Evolutionary conservation across 345 rosid species (phyloP), one percentile per base, ranked within the genome.

Genomic region (Gossypium thurberi): DNA sequence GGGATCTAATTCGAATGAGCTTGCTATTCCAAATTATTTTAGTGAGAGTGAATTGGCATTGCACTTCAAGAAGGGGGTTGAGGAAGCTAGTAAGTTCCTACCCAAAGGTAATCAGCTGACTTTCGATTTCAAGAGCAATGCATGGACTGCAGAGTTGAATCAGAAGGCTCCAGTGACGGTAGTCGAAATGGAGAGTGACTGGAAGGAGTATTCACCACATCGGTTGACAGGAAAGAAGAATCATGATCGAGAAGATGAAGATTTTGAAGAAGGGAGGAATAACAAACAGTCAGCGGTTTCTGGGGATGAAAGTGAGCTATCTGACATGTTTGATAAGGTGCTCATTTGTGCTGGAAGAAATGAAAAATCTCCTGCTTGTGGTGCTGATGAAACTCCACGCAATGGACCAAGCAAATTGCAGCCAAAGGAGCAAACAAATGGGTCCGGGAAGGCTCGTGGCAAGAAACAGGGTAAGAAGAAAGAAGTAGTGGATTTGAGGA

Each of bases 11-110:
- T 73, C 75, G 1, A 82, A 67, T 65, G 85, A 81, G 80, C 56
- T 87, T 80, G 74, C 83, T 65, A 84, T 80, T 76, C 84, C 78
- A 72, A 85, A 83, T 69, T 84, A 82, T 73, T 85, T 88, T 74
- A 85, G 81, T 55, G 80, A 86, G 59, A 26, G 60, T 5, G 89
- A 91, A 11, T 87, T 92, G 17, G 65, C 84, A n/a, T 55, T 86
- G 81, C 96, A 85, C 75, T 91, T 87, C 73, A 84, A 82, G 69
- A 93, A 72, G 80, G 97, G 97, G n/a, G 2, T 91, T 63, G 95
- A 89, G 77, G 98, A 91, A 85, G 97, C 97, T 71, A 86, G 88
- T 58, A 91, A 85, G 86, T 90, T 94, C 70, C 93, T 94, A 84
- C 97, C 94, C 18, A 77, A 78, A 69, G 79, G 74, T 57, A 81